Evolutionary conservation across 345 rosid genomes (phyloP), one percentile per base, ranked within the genome.

Genomic region (Salix brachista): DNA sequence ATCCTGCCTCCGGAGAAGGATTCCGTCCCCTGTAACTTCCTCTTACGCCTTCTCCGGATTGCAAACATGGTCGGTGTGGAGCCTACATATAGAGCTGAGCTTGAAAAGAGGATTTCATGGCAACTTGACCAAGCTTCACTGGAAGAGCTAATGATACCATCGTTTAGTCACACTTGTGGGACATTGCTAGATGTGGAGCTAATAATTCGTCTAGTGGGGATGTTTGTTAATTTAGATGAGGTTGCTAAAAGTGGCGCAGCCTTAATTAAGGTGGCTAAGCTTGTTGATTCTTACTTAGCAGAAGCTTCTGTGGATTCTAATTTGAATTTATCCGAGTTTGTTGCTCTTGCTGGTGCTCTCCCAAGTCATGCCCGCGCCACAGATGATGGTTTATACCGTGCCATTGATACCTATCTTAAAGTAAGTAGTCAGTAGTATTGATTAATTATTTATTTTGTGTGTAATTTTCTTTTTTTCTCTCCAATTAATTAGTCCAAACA

Each of bases 121-220:
- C 97, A 91, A 77, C 89, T 95, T 0, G 99, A 95, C 73, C 91
- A 88, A 73, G 97, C 99, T 65, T 89, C 96, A 0, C 71, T 95
- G 54, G 90, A 89, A 76, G 99, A 95, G 83, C 46, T 95, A 12
- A 82, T 95, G 99, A 90, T 95, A 77, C 99, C 99, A 1, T 93
- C 97, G 10, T 95, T 95, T 17, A 93, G 97, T 79, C 97, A 93
- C 81, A 89, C 90, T 8, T 86, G 92, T 48, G 88, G 86, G 65
- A 93, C 95, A 18, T 72, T 95, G 78, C 85, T 95, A 0, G 99
- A 95, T 25, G 89, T 91, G 4, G 97, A 88, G 88, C 89, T 93
- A 1, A 88, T 93, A 65, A 82, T 80, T 64, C 84, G 97, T 75
- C 70, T 95, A 74, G 97, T 91, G 74, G 82, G 69, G 86, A 85